A percentile compares a stretch with the other conserved stretches of the same genome.
Conservation (phyloP, 2,329 filamentous ascomycete species). For the Fusarium pilosicola region DNA sequence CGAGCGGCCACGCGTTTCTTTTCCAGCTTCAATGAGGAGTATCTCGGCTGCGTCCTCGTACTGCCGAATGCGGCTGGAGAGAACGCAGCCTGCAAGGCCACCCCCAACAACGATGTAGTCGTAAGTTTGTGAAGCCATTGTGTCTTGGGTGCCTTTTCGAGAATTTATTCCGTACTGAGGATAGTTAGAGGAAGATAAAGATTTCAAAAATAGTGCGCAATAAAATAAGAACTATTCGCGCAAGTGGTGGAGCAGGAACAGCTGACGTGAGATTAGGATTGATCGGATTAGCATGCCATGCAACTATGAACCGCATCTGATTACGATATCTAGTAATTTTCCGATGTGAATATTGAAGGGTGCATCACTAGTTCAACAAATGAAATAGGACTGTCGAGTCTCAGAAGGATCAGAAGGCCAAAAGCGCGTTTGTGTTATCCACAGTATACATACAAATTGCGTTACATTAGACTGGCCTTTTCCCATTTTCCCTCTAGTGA, state of each 20-base stretch:
- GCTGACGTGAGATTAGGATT: conserved; percentile 5
- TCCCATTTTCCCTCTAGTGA: accelerated
- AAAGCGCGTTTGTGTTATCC: no score
- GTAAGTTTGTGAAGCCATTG: conserved; percentile 14
- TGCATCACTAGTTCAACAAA: neutral
- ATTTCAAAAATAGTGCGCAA: neutral
- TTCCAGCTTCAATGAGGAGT: conserved; percentile 53
- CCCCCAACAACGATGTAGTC: conserved; percentile 48
- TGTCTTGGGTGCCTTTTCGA: accelerated
- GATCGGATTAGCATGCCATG: neutral
- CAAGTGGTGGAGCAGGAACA: neutral
- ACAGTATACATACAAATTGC: no score
- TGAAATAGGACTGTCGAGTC: no score
- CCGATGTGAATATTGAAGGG: neutral
- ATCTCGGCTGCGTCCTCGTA: conserved; percentile 42
- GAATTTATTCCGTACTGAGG: neutral
- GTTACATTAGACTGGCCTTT: accelerated
- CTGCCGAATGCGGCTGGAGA: conserved; percentile 46
- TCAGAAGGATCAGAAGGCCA: neutral
- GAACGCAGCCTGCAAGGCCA: conserved; percentile 47
- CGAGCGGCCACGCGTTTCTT: conserved; percentile 35
- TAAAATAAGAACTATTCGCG: neutral
- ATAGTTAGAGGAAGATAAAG: neutral
- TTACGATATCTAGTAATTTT: neutral
- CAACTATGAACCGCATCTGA: no score